phyloP scores from a whole-genome alignment of 768 basidiomycete species.

The Lyophyllum semitale region DNA sequence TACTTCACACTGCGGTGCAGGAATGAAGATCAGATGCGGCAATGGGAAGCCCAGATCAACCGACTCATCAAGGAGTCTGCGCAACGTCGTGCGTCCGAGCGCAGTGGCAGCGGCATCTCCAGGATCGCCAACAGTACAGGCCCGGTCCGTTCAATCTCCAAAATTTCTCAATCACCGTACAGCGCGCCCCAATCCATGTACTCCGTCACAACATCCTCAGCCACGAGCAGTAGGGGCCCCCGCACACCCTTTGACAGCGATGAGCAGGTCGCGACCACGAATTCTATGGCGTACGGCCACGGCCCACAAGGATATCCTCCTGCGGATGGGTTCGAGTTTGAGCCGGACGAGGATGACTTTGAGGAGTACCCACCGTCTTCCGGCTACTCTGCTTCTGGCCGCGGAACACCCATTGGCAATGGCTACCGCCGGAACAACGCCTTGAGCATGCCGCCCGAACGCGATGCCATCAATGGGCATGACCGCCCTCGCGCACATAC shows the following conservation, averaged over 20 bases:
- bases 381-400: conserved; percentile 54
- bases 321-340: conserved; percentile 72
- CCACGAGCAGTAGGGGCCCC: conserved; percentile 30
- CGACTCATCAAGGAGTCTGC: conserved; percentile 81
- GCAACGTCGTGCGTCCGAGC: conserved; percentile 68
- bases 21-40: conserved; percentile 86
- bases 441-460: conserved; percentile 61
- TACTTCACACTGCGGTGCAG: conserved; percentile 94
- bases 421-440: conserved; percentile 53
- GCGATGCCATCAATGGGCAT: conserved; percentile 46
- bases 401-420: conserved; percentile 65
- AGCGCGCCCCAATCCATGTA: conserved; percentile 31
- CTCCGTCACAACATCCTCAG: conserved; percentile 30
- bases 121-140: conserved; percentile 55
- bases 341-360: conserved; percentile 70
- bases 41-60: conserved; percentile 91
- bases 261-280: conserved; percentile 33
- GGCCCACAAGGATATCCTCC: conserved; percentile 61
- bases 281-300: conserved; percentile 28
- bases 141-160: conserved; percentile 38
- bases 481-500: conserved; percentile 68
- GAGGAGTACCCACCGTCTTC: conserved; percentile 70
- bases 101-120: conserved; percentile 43
- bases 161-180: conserved; percentile 31
- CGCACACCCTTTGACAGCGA: conserved; percentile 41